These are phyloP conservation scores for Brachypodium distachyon DNA, from an alignment of 202 grass and related monocot species.

Conservation along the genomic window DNA sequence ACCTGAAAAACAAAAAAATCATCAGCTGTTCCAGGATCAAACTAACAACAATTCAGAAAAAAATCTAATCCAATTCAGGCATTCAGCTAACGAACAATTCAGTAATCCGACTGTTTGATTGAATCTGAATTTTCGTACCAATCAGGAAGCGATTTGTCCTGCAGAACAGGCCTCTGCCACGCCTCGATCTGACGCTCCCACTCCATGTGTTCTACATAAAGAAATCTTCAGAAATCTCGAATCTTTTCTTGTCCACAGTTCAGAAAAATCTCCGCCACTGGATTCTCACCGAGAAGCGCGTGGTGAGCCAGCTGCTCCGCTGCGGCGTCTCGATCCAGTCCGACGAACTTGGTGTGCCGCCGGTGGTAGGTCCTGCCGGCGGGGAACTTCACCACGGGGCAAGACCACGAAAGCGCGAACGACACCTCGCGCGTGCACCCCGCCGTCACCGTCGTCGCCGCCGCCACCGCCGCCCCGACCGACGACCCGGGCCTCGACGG, in stretches of 20 bases:
- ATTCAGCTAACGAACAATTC: not conserved
- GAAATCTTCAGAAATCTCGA: not conserved
- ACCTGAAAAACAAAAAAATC: slow-evolving; percentile 28
- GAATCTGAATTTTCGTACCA: slow-evolving; percentile 39
- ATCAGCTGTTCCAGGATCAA: not conserved
- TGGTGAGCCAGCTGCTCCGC: slow-evolving; percentile 57
- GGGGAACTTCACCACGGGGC: slow-evolving; percentile 59
- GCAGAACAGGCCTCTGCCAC: slow-evolving; percentile 64
- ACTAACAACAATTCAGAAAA: not conserved
- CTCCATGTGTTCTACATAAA: slow-evolving; percentile 35
- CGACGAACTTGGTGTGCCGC: slow-evolving; percentile 66
- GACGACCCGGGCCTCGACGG: slow-evolving; percentile 46
- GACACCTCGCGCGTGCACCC: slow-evolving; percentile 43
- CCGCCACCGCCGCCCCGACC: slow-evolving; percentile 63
- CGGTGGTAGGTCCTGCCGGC: slow-evolving; percentile 63
- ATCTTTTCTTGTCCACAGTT: not conserved
- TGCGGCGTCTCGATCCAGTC: slow-evolving; percentile 34
- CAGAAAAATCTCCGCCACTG: not conserved
- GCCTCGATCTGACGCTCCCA: slow-evolving; percentile 80
- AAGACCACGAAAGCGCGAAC: slow-evolving; percentile 75
- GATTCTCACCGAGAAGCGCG: slow-evolving; percentile 56
- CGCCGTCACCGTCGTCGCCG: slow-evolving; percentile 36
- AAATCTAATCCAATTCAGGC: not conserved
- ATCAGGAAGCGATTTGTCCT: slow-evolving; percentile 49
- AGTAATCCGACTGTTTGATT: not conserved